phyloP scores from a whole-genome alignment of 106 monocot species.

The Gastrodia elata region DNA sequence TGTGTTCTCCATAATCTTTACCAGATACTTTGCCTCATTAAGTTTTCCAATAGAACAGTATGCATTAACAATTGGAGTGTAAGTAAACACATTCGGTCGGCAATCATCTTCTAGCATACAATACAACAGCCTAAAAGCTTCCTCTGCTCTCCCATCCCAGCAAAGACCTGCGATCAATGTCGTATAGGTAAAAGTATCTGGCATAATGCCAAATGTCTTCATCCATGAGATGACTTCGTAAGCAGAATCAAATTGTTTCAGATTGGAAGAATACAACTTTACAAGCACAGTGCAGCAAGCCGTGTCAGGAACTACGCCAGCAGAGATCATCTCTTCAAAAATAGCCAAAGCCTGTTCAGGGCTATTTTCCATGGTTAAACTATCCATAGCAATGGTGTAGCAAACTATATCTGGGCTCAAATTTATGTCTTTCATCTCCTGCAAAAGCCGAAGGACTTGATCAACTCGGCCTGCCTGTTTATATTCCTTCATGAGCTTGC shows the following conservation, averaged over 20 bases:
- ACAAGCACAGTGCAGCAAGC: conserved; percentile 36
- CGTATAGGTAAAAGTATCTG: conserved; percentile 40
- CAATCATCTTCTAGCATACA: conserved; percentile 26
- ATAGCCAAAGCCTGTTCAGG: conserved; percentile 17
- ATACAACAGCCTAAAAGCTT: conserved; percentile 42
- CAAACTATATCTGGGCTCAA: conserved; percentile 19
- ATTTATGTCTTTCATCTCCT: conserved; percentile 23
- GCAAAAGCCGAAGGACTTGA: conserved; percentile 32
- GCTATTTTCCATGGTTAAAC: conserved; percentile 13
- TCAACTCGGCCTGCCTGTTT: conserved; percentile 14
- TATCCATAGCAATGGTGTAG: conserved; percentile 37
- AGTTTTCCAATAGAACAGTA: conserved; percentile 25
- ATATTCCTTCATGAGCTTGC: conserved; percentile 35
- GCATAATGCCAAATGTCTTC: conserved; percentile 17
- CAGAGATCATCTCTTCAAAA: conserved; percentile 35
- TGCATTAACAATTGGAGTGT: conserved; percentile 40
- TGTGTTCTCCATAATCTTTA: conserved; percentile 22
- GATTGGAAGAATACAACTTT: conserved; percentile 31
- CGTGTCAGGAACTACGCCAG: conserved; percentile 22
- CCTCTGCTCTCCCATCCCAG: conserved; percentile 20
- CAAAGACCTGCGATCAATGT: conserved; percentile 40
- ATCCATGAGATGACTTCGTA: conserved; percentile 21
- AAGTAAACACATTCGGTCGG: conserved; percentile 35
- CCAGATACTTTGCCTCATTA: conserved; percentile 28
- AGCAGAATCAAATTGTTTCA: conserved; percentile 24